Evolutionary conservation across 441 rosid genomes (phyloP).

Genomic region (Arabidopsis lyrata): DNA sequence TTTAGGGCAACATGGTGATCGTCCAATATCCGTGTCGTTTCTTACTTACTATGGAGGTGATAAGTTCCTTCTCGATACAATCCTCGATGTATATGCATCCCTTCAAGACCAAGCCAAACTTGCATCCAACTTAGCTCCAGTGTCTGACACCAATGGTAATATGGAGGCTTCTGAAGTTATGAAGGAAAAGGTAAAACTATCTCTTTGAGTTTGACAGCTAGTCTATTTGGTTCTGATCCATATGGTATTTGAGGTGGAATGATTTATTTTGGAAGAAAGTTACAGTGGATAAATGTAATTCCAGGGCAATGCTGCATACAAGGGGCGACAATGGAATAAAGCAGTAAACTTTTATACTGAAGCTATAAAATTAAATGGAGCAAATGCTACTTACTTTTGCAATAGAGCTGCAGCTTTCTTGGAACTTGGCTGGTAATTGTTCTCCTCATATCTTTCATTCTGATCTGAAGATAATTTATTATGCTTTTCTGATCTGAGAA

Average conservation of each 20-base stretch:
- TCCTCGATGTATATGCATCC: slow-evolving; percentile 74
- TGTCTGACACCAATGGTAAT: slow-evolving; percentile 56
- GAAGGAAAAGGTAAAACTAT: slow-evolving; percentile 82
- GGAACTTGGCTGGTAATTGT: slow-evolving; percentile 73
- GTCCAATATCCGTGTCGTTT: slow-evolving; percentile 82
- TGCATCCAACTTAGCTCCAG: slow-evolving; percentile 60
- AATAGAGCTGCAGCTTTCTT: slow-evolving; percentile 93
- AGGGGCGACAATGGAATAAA: slow-evolving; percentile 84
- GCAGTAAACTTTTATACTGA: slow-evolving; percentile 80
- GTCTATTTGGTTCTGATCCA: slow-evolving; percentile 18
- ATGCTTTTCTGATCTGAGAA: slow-evolving; percentile 29
- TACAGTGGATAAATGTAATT: slow-evolving; percentile 35
- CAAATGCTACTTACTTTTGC: slow-evolving; percentile 75
- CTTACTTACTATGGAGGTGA: slow-evolving; percentile 84
- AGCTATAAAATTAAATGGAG: slow-evolving; percentile 82
- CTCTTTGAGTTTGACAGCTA: background rate
- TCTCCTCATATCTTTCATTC: slow-evolving; percentile 19
- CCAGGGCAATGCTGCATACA: slow-evolving; percentile 95
- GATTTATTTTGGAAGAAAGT: background rate
- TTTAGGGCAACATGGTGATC: slow-evolving; percentile 69
- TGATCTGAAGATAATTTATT: slow-evolving; percentile 18
- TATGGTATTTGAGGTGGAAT: slow-evolving; percentile 9
- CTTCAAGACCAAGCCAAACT: slow-evolving; percentile 79
- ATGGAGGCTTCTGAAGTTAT: slow-evolving; percentile 80
- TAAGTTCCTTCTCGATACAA: slow-evolving; percentile 91